Evolutionary conservation across 495 filamentous ascomycete species (phyloP), one percentile per base, ranked within the genome.

Genomic region (Cercophora scortea): DNA sequence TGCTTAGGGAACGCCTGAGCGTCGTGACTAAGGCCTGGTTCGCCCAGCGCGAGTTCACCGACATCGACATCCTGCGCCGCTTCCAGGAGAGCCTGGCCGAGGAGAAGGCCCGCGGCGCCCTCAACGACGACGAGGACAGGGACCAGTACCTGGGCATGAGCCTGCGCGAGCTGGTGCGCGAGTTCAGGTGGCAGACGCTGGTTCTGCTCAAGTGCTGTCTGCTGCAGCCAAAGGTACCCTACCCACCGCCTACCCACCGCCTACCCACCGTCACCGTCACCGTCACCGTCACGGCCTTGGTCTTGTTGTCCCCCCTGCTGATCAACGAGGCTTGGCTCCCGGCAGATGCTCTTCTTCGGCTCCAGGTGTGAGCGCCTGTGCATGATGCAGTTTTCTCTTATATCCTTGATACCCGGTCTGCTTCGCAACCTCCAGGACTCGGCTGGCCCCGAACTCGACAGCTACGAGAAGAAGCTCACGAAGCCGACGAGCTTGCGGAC

Each of bases 11-110:
- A 71, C 85, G 89, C 63, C 68, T 96, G 45, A 85, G 85, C 35
- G 82, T 94, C 45, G 91, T 98, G 18, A 96, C 93, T 25, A 84
- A 80, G 60, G 94, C 94, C 39, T 98, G 93, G 93, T 98, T 98
- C 73, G 86, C 85, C 45, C 93, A 98, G 76, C 86, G 83, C 81
- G 92, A 89, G 61, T 86, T 83, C 53, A 60, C 68, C 43, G 73
- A 78, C 55, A 72, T 68, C 13, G 71, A 78, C 50, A 77, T 78
- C 44, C 58, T 78, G 59, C 71, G 89, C 75, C 80, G 86, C 72
- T 97, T 98, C 58, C 90, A 94, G 63, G 93, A 96, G 67, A 92
- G 88, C 58, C 71, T 98, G 57, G 78, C 72, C 6, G 77, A 80
- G 42, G 78, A 81, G 60, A 75, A 76, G 60, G 66, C 76, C 16